Base-by-base conservation (phyloP, 371 early-diverging fungal genomes). In the Rhizopus stolonifer region DNA sequence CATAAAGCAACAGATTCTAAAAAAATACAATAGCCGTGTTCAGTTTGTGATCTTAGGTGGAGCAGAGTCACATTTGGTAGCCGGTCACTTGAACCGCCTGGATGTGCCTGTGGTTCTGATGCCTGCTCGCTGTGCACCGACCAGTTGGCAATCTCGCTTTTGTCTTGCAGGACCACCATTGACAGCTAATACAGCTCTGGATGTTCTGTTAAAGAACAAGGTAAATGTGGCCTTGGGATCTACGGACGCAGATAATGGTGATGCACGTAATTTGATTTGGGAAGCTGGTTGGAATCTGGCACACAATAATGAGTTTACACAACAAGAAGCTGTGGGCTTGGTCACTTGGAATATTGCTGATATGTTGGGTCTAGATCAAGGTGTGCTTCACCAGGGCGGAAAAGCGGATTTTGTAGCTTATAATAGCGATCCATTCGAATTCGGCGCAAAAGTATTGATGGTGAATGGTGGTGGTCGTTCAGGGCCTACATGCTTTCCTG, bases 291-390 rank as follows among this genome's bases (percentile, higher is more conserved):
- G 70, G 72, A 58, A 76, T 67, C 49, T 67, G 38, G 47, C 74
- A 14, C 70, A 74, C 46, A 74, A 78, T 33, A n/a, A 26, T 5
- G 36, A 63, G 0, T 38, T 74, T 17, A 56, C 57, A 6, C 67
- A 69, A 38, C 76, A 70, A 42, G 81, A 87, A 23, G 85, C 89
- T 23, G 78, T 90, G 10, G 90, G 85, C 3, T 69, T 88, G 18
- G 81, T 90, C 9, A 85, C 88, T 49, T 90, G 89, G 90, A 85
- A 84, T 52, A 61, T 86, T 39, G 87, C 85, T 10, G 70, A 82
- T n/a, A 83, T 86, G 29, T 74, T 84, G 46, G 82, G 78, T 1
- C 53, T 84, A 24, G 34, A 65, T 11, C 38, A 29, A 43, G 74
- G 78, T 33, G 33, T 47, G 0, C 19, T 78, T 4, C 47, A 55